phyloP scores from a whole-genome alignment of 257 asterid species.

The Gardenia jasminoides region DNA sequence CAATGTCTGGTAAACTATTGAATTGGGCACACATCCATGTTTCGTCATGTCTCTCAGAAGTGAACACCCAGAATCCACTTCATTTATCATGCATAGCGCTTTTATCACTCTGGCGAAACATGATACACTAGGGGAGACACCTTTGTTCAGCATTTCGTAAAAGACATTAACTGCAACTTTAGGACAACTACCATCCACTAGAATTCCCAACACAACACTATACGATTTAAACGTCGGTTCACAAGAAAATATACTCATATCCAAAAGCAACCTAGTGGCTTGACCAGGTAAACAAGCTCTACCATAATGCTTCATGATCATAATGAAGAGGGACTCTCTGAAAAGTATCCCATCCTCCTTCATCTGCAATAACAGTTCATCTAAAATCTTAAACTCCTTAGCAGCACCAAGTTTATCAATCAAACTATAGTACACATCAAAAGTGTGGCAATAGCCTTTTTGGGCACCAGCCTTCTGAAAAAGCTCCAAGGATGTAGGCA shows the following conservation, averaged over 20 bases:
- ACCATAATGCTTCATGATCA: conserved; percentile 85
- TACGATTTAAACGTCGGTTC: conserved; percentile 85
- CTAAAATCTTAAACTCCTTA: conserved; percentile 61
- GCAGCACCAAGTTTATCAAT: conserved; percentile 66
- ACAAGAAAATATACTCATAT: conserved; percentile 68
- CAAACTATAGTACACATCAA: conserved; percentile 63
- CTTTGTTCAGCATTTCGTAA: conserved; percentile 83
- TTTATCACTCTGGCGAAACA: conserved; percentile 74
- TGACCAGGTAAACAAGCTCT: conserved; percentile 89
- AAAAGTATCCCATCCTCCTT: conserved; percentile 67
- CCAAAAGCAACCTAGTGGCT: conserved; percentile 79
- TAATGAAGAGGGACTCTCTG: conserved; percentile 67
- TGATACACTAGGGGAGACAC: conserved; percentile 68
- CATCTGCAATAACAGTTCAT: conserved; percentile 72
- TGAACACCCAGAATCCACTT: conserved; percentile 75
- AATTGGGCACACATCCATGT: conserved; percentile 88
- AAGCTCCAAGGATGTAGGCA: conserved; percentile 64
- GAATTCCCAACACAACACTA: conserved; percentile 68
- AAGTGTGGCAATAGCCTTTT: conserved; percentile 64
- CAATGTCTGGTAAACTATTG: conserved; percentile 80
- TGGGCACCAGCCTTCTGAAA: conserved; percentile 69
- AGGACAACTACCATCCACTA: conserved; percentile 73
- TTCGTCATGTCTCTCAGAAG: conserved; percentile 94
- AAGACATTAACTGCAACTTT: conserved; percentile 86
- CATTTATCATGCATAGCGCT: conserved; percentile 72